These are phyloP conservation scores for Rhizophora apiculata DNA, from an alignment of 345 rosid genomes.

Conservation along the genomic window DNA sequence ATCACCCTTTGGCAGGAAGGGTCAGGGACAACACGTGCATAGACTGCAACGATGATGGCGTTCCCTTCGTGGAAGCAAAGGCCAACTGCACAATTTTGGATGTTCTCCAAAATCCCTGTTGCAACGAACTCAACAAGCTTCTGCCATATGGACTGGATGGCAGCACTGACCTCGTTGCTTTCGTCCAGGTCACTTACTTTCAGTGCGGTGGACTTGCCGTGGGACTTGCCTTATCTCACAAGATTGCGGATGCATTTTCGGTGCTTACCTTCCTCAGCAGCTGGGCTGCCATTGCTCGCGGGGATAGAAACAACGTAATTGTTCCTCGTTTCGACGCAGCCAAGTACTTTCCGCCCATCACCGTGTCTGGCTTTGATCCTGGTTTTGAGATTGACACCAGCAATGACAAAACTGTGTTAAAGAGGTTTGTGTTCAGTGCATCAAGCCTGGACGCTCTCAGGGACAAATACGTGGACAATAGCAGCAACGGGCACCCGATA, in stretches of 20 bases:
- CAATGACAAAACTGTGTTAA: slow-evolving; percentile 35
- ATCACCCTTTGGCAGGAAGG: slow-evolving; percentile 30
- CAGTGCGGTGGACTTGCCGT: slow-evolving; percentile 15
- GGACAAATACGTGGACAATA: slow-evolving; percentile 17
- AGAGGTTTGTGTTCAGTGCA: slow-evolving; percentile 39
- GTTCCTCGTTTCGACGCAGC: slow-evolving; percentile 34
- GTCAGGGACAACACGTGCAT: slow-evolving; percentile 7
- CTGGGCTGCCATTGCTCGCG: slow-evolving; percentile 15
- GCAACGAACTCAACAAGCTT: slow-evolving; percentile 19
- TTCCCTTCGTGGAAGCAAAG: slow-evolving; percentile 28
- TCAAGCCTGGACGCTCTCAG: slow-evolving; percentile 26
- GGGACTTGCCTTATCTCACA: slow-evolving; percentile 15
- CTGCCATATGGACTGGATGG: slow-evolving; percentile 24
- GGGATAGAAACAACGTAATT: not conserved
- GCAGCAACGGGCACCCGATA: not conserved
- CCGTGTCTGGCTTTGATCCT: slow-evolving; percentile 11
- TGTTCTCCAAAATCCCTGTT: slow-evolving; percentile 14
- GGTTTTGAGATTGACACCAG: slow-evolving; percentile 17
- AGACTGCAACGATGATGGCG: slow-evolving; percentile 36
- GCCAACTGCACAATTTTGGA: slow-evolving; percentile 23
- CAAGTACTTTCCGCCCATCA: slow-evolving; percentile 39
- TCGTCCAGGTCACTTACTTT: slow-evolving; percentile 15
- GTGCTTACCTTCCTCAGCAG: not conserved
- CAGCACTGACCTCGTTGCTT: not conserved
- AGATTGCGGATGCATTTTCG: slow-evolving; percentile 9